Evolutionary conservation across 2,329 filamentous ascomycete species (phyloP).

Genomic region (Neonectria neomacrospora): DNA sequence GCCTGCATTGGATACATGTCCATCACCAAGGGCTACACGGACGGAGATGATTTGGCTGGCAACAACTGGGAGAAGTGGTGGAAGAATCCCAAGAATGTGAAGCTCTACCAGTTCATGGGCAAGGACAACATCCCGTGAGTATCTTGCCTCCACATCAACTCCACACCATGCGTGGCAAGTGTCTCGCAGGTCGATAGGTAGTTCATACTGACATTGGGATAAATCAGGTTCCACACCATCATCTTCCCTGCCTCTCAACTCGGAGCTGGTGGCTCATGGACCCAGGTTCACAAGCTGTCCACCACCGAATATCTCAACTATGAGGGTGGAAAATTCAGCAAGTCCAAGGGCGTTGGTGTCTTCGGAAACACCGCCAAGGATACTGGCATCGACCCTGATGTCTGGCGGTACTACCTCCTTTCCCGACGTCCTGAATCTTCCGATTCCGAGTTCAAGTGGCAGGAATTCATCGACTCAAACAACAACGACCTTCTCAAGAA

Average conservation of each 20-base stretch:
- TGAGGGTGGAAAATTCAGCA: conserved; percentile 91
- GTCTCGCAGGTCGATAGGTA: neutral
- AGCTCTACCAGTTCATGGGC: conserved; percentile 95
- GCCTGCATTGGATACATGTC: conserved; percentile 95
- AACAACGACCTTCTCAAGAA: conserved; percentile 88
- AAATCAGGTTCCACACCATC: conserved; percentile 72
- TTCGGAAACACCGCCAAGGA: conserved; percentile 91
- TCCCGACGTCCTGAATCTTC: conserved; percentile 85
- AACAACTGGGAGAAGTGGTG: conserved; percentile 94
- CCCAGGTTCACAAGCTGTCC: conserved; percentile 86
- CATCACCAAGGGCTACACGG: conserved; percentile 90
- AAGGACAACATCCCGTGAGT: conserved; percentile 70
- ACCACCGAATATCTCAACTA: conserved; percentile 91
- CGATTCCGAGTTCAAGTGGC: conserved; percentile 93
- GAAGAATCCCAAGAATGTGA: conserved; percentile 87
- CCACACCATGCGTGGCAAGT: neutral
- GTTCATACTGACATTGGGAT: conserved; percentile 1
- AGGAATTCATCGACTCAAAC: conserved; percentile 82
- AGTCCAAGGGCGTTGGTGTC: conserved; percentile 88
- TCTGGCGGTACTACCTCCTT: conserved; percentile 94
- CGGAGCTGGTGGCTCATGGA: conserved; percentile 88
- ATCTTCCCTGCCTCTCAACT: conserved; percentile 91
- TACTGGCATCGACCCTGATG: conserved; percentile 83
- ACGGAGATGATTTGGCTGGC: conserved; percentile 55
- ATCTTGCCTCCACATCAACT: conserved; percentile 58